Evolutionary conservation across 2,329 filamentous ascomycete species (phyloP).

Genomic region (Ceratocystis huliohia): DNA sequence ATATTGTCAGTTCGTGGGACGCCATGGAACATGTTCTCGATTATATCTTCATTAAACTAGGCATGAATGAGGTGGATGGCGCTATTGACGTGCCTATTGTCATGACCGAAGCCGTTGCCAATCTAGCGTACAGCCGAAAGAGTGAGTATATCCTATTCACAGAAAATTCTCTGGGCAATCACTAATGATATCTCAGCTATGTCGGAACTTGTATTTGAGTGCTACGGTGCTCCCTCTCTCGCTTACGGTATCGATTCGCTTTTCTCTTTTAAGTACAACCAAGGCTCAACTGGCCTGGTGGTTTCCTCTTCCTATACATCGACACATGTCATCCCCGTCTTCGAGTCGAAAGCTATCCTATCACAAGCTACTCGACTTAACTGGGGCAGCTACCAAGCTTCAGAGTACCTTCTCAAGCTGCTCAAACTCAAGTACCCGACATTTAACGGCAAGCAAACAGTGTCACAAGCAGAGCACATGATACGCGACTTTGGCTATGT

Average conservation of each 20-base stretch:
- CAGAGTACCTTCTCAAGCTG: slow-evolving; percentile 84
- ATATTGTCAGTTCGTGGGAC: slow-evolving; percentile 94
- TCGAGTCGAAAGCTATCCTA: slow-evolving; percentile 72
- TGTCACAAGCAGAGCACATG: slow-evolving; percentile 76
- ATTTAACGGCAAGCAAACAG: slow-evolving; percentile 74
- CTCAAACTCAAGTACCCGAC: slow-evolving; percentile 82
- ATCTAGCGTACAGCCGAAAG: slow-evolving; percentile 75
- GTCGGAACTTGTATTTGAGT: slow-evolving; percentile 95
- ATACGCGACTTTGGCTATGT: slow-evolving; percentile 83
- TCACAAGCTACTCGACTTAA: slow-evolving; percentile 79
- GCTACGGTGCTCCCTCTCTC: slow-evolving; percentile 78
- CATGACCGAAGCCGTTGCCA: slow-evolving; percentile 91
- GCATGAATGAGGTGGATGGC: slow-evolving; percentile 63
- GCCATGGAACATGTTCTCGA: slow-evolving; percentile 90
- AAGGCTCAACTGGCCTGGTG: slow-evolving; percentile 74
- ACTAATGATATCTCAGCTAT: slow-evolving; percentile 48
- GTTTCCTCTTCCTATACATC: slow-evolving; percentile 87
- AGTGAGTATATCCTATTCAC: slow-evolving; percentile 42
- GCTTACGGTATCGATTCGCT: slow-evolving; percentile 93
- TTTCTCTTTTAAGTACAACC: slow-evolving; percentile 90
- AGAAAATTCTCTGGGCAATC: not conserved
- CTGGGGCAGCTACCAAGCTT: slow-evolving; percentile 83
- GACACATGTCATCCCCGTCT: slow-evolving; percentile 87
- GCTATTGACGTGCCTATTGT: slow-evolving; percentile 75
- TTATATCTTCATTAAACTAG: slow-evolving; percentile 88